Base-by-base conservation (phyloP, 129 eudicot genomes). In the Centella asiatica region DNA sequence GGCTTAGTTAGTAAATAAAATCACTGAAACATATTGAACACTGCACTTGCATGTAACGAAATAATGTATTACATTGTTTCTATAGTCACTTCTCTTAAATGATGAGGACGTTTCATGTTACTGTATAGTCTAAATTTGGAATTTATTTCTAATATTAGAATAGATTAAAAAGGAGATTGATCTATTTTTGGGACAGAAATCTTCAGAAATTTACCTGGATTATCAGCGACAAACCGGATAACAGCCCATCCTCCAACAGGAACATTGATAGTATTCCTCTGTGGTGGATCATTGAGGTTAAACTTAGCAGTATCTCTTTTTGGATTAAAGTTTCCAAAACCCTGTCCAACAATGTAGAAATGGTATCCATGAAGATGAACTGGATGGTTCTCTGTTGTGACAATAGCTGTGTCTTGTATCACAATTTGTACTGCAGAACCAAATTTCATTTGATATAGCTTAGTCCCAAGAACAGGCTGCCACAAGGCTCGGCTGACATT, bases 121-220 rank as follows among this genome's bases (percentile, higher is more conserved):
- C n/a, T n/a, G n/a, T n/a, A n/a, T n/a, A n/a, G n/a, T n/a, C n/a
- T n/a, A n/a, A n/a, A n/a, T n/a, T n/a, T n/a, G n/a, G n/a, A n/a
- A n/a, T n/a, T n/a, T n/a, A n/a, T n/a, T n/a, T n/a, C n/a, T n/a
- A n/a, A n/a, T n/a, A n/a, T n/a, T n/a, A n/a, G n/a, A n/a, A n/a
- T n/a, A n/a, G n/a, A n/a, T n/a, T n/a, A n/a, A n/a, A n/a, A n/a
- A n/a, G n/a, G n/a, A n/a, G n/a, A n/a, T n/a, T n/a, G n/a, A n/a
- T n/a, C n/a, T n/a, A n/a, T n/a, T n/a, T n/a, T n/a, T n/a, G n/a
- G n/a, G n/a, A n/a, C n/a, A n/a, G n/a, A n/a, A n/a, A n/a, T n/a
- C n/a, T n/a, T n/a, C n/a, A n/a, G n/a, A n/a, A n/a, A n/a, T n/a
- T 62, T 73, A 84, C 93, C 95, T 80, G 90, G 95, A 77, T 83